These are phyloP conservation scores for Nemania sp. DNA, from an alignment of 2,329 filamentous ascomycete genomes.

Conservation along the genomic window DNA sequence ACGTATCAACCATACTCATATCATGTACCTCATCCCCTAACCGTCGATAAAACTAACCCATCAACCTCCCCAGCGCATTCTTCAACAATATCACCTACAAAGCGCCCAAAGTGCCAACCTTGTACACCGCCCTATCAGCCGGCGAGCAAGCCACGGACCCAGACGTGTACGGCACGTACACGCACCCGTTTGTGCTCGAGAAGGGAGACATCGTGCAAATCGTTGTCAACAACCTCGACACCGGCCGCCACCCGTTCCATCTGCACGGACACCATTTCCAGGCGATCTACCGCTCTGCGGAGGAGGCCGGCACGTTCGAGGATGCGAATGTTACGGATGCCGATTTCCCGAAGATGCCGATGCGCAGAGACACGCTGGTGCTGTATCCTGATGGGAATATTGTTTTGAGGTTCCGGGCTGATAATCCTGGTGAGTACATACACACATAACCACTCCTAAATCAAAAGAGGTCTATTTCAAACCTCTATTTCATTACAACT, in stretches of 20 bases:
- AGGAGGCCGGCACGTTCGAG: conserved; percentile 60
- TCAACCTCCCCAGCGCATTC: conserved; percentile 49
- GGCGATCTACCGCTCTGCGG: conserved; percentile 61
- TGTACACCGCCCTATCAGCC: conserved; percentile 74
- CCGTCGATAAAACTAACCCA: background rate
- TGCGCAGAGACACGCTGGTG: conserved; percentile 70
- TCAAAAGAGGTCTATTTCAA: too few species aligned
- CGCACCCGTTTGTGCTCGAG: conserved; percentile 68
- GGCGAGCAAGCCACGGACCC: conserved; percentile 62
- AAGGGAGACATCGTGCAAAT: conserved; percentile 72
- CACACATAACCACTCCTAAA: too few species aligned
- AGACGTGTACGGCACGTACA: conserved; percentile 66
- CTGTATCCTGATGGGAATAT: conserved; percentile 68
- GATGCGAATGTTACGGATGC: conserved; percentile 48
- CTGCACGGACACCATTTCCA: conserved; percentile 79
- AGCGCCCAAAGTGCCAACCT: conserved; percentile 72
- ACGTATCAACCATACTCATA: conserved; percentile 43
- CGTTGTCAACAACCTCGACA: conserved; percentile 75
- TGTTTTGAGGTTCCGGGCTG: conserved; percentile 67
- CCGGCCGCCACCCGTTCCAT: conserved; percentile 74
- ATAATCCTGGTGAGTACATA: conserved; percentile 60
- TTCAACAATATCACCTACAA: conserved; percentile 80
- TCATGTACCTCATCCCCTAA: background rate
- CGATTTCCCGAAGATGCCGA: conserved; percentile 57
- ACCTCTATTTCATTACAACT: too few species aligned